Evolutionary conservation across 495 filamentous ascomycete genomes (phyloP).

Genomic region (Neurospora sp.): DNA sequence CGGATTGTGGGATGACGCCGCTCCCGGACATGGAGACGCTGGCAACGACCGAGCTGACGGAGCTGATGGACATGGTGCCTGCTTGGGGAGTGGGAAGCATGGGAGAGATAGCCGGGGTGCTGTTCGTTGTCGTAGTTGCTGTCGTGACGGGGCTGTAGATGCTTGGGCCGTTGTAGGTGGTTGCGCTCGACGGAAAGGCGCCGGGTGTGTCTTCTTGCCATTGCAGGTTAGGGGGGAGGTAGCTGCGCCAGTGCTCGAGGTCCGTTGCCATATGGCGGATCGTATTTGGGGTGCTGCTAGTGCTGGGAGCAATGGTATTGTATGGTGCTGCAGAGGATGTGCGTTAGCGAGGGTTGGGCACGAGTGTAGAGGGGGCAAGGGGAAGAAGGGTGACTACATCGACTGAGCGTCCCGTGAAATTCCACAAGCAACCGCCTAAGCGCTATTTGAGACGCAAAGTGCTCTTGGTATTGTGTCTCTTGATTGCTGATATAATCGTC

Average conservation of each 20-base stretch:
- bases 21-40: neutral
- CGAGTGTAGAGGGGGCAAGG: neutral
- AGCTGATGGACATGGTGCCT: neutral
- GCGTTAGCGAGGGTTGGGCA: neutral
- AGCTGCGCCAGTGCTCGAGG: constrained; percentile 43
- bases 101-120: neutral
- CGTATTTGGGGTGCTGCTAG: constrained; percentile 13
- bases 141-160: constrained; percentile 17
- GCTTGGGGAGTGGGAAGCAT: neutral
- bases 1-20: neutral
- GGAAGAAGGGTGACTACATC: constrained; percentile 25
- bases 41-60: neutral
- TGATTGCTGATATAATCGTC: constrained; percentile 40
- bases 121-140: neutral
- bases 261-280: constrained; percentile 40
- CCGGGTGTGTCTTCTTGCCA: constrained; percentile 43
- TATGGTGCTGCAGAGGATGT: neutral
- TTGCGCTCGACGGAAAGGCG: constrained; percentile 17
- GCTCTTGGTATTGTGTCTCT: constrained; percentile 41
- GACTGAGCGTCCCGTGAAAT: constrained; percentile 39
- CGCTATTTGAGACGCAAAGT: constrained; percentile 49
- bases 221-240: constrained; percentile 42
- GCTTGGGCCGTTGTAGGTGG: constrained; percentile 10
- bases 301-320: neutral
- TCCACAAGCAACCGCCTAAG: constrained; percentile 41